These are phyloP conservation scores for Suillus tomentosus DNA, from an alignment of 768 basidiomycete species.

Conservation along the genomic window DNA sequence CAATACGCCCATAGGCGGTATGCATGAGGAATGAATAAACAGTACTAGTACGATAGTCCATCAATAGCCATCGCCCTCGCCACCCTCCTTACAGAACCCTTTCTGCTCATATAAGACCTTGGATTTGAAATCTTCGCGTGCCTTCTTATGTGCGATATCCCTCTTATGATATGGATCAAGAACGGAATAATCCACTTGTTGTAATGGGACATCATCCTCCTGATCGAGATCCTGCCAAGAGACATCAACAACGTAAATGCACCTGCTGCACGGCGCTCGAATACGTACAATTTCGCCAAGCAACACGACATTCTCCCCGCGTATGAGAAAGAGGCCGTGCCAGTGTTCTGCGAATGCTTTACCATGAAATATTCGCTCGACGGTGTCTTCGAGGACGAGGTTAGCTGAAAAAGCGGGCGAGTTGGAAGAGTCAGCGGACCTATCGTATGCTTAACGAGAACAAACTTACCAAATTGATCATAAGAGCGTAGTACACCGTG, in stretches of 20 bases:
- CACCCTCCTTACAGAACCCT: slow-evolving; percentile 94
- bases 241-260: slow-evolving; percentile 7
- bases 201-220: slow-evolving; percentile 85
- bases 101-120: slow-evolving; percentile 79
- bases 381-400: slow-evolving; percentile 93
- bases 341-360: slow-evolving; percentile 86
- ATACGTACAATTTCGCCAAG: slow-evolving; percentile 91
- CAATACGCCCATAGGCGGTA: slow-evolving; percentile 8
- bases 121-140: slow-evolving; percentile 81
- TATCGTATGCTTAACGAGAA: slow-evolving; percentile 5
- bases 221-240: slow-evolving; percentile 78
- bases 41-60: slow-evolving; percentile 13
- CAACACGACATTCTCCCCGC: slow-evolving; percentile 97
- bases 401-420: slow-evolving; percentile 63
- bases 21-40: slow-evolving; percentile 18
- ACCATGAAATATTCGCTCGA: slow-evolving; percentile 92
- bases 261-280: not conserved
- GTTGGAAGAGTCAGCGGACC: slow-evolving; percentile 10
- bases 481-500: slow-evolving; percentile 96
- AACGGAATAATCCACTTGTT: slow-evolving; percentile 69
- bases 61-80: slow-evolving; percentile 95
- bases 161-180: slow-evolving; percentile 73
- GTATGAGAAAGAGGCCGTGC: slow-evolving; percentile 89
- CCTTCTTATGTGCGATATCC: slow-evolving; percentile 73
- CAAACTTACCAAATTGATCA: slow-evolving; percentile 90